Conservation (phyloP, 257 asterid genomes). For the Solanum bukasovii region DNA sequence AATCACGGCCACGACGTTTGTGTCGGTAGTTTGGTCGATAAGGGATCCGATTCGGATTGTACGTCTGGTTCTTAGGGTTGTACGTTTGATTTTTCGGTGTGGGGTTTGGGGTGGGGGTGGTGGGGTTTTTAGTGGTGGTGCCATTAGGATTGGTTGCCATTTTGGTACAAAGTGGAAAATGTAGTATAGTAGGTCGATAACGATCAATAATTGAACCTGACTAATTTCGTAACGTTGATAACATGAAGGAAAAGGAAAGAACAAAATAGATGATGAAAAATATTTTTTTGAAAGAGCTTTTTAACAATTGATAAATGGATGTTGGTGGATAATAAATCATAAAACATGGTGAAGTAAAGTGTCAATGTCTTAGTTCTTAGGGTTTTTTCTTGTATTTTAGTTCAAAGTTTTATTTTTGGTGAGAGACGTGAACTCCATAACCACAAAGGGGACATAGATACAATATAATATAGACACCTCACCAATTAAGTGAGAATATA, state of each 20-base stretch:
- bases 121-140: not conserved
- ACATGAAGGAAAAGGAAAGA: not conserved
- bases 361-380: not conserved
- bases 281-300: not conserved
- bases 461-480: not conserved
- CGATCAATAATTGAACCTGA: not conserved
- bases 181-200: not conserved
- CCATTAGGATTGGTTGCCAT: not conserved
- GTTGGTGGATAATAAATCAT: not conserved
- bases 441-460: not conserved
- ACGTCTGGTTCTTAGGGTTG: not conserved
- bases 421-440: constrained; percentile 1
- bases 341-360: not conserved
- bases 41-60: not conserved
- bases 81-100: not conserved
- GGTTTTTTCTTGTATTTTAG: not conserved
- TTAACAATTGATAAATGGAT: not conserved
- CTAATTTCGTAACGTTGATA: not conserved
- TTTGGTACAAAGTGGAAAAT: not conserved
- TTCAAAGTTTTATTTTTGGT: not conserved
- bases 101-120: not conserved
- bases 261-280: not conserved
- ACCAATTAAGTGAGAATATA: not conserved
- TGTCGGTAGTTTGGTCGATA: not conserved
- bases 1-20: not conserved